These are phyloP conservation scores for Phyllosticta citribraziliensis DNA, from an alignment of 2,329 filamentous ascomycete species.

Conservation along the genomic window DNA sequence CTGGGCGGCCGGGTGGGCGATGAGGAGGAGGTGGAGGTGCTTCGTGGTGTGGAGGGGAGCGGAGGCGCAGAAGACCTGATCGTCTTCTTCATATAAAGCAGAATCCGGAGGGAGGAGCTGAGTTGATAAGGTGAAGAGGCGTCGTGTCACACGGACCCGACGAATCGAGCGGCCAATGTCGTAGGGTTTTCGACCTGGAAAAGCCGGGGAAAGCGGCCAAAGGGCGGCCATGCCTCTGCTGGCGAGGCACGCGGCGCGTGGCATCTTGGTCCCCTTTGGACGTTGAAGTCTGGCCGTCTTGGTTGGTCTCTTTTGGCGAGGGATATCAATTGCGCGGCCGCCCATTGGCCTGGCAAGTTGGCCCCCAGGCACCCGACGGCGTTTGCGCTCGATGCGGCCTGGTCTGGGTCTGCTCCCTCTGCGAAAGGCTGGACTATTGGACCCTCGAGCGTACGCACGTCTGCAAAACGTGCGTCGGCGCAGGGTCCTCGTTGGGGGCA, in stretches of 20 bases:
- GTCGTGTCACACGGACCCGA: not conserved
- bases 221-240: not conserved
- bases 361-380: not conserved
- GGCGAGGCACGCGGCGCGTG: not conserved
- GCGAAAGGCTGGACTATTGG: not conserved
- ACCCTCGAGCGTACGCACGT: not conserved
- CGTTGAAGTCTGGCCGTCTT: too few species aligned
- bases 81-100: not conserved
- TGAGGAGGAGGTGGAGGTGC: not conserved
- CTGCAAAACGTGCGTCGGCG: not conserved
- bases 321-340: not conserved
- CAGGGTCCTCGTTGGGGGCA: not conserved
- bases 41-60: not conserved
- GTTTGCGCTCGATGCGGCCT: not conserved
- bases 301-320: not conserved
- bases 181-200: not conserved
- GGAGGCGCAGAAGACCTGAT: not conserved
- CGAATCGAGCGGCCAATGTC: not conserved
- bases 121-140: not conserved
- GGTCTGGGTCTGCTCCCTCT: not conserved
- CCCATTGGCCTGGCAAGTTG: not conserved
- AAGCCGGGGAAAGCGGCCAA: not conserved
- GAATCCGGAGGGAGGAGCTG: not conserved
- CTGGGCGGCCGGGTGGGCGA: not conserved
- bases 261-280: not conserved